Evolutionary conservation across 352 stramenopile genomes (phyloP).

Genomic region (Globisporangium megalacanthum): DNA sequence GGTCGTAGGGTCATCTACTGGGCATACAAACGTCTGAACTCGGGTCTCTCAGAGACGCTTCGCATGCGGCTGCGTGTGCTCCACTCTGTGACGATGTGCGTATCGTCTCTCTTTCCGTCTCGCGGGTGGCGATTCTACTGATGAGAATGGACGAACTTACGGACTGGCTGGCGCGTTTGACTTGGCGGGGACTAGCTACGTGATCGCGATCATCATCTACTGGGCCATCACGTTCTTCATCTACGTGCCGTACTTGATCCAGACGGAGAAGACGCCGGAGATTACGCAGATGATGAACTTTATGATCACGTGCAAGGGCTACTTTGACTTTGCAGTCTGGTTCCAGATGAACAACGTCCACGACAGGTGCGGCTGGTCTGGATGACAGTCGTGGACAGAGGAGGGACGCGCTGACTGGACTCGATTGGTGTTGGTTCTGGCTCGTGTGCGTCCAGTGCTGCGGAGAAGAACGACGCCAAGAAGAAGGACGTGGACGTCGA

Average conservation of each 20-base stretch:
- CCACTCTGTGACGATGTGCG: slow-evolving; percentile 85
- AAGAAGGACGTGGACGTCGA: slow-evolving; percentile 79
- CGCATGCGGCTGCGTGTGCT: slow-evolving; percentile 81
- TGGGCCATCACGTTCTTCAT: slow-evolving; percentile 82
- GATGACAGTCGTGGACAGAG: no score
- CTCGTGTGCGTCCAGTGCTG: background rate
- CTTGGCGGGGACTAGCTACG: slow-evolving; percentile 41
- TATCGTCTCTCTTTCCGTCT: slow-evolving; percentile 5
- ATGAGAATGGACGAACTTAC: background rate
- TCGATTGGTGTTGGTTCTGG: background rate
- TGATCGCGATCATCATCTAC: slow-evolving; percentile 90
- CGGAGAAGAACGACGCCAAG: slow-evolving; percentile 15
- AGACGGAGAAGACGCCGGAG: slow-evolving; percentile 38
- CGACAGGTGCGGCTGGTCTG: slow-evolving; percentile 21
- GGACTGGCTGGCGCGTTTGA: background rate
- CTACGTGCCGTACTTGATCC: slow-evolving; percentile 82
- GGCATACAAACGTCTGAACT: slow-evolving; percentile 75
- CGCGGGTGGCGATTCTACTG: background rate
- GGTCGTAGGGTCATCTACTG: slow-evolving; percentile 68
- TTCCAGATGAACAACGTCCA: slow-evolving; percentile 88
- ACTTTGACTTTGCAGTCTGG: slow-evolving; percentile 88
- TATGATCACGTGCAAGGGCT: slow-evolving; percentile 89
- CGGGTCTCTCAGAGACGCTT: slow-evolving; percentile 77
- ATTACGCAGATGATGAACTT: slow-evolving; percentile 84
- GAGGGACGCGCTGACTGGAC: background rate